Evolutionary conservation across 768 basidiomycete species (phyloP), one percentile per base, ranked within the genome.

Genomic region (Pisolithus tinctorius): DNA sequence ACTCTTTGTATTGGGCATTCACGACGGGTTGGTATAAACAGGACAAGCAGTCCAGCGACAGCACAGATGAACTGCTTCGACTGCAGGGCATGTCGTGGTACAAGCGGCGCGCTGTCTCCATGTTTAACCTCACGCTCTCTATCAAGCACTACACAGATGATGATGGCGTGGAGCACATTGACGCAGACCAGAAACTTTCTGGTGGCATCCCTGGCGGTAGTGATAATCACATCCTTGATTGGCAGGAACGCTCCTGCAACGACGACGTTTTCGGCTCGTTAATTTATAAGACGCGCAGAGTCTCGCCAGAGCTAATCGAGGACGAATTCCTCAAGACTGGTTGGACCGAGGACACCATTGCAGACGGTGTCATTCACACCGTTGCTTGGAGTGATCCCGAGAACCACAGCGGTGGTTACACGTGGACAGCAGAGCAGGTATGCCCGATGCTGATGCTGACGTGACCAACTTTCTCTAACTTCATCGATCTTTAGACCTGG

Each of bases 21-120:
- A 55, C 40, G 14, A 34, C 34, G 38, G 31, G 20, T 30, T 25
- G 17, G 40, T 8, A 16, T 44, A 41, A 39, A 48, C 53, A 89
- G 88, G 88, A 85, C 73, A 88, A 84, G 66, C 41, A 70, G 1
- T 74, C 88, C 48, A 84, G 82, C 38, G 85, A 83, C 57, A 58
- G 62, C 29, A 74, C 75, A 4, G 86, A 88, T 48, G 72, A 73
- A 26, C 82, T 91, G 54, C 79, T 91, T 39, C 62, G 65, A 30
- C 71, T 84, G 3, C 88, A 90, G 63, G 88, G 88, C 46, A 74
- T 91, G 30, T 64, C 82, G 31, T 91, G 88, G 88, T 52, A 82
- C 43, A 84, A 72, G 57, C 80, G 88, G 56, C 81, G 75, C 52
- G 76, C 77, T 25, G 88, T 91, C 59, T 50, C 61, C 23, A 30